A percentile compares a stretch with the other conserved stretches of the same genome.
Evolutionary conservation across 2,329 filamentous ascomycete genomes (phyloP).

Genomic region (Phialemonium atrogriseum): DNA sequence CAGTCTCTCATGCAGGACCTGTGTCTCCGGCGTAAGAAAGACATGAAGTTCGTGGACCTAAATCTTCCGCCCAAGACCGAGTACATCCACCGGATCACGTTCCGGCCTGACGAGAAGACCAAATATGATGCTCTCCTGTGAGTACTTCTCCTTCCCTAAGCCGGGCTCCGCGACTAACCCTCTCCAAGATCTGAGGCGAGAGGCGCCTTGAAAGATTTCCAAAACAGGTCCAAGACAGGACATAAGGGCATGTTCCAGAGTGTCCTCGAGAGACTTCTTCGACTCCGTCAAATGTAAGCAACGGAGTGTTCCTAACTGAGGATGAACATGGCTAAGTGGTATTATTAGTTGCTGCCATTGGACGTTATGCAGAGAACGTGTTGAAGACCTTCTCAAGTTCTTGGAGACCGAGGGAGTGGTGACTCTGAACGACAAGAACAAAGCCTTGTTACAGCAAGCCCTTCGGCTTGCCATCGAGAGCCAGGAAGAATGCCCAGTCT

Average conservation of each 20-base stretch:
- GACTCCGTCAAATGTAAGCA: conserved; percentile 62
- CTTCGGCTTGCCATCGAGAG: conserved; percentile 70
- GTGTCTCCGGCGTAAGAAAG: conserved; percentile 74
- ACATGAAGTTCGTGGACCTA: conserved; percentile 81
- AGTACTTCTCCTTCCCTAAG: conserved; percentile 19
- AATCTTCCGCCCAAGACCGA: conserved; percentile 70
- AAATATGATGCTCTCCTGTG: conserved; percentile 69
- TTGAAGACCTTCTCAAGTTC: conserved; percentile 63
- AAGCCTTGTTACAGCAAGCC: conserved; percentile 62
- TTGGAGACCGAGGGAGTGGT: conserved; percentile 62
- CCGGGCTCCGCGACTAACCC: conserved; percentile 12
- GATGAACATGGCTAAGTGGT: conserved; percentile 8
- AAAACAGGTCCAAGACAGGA: conserved; percentile 31
- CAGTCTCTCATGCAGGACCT: conserved; percentile 74
- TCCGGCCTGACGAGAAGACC: conserved; percentile 63
- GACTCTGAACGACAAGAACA: conserved; percentile 63
- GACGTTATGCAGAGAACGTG: conserved; percentile 67
- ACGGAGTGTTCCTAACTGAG: conserved; percentile 20
- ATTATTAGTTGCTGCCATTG: conserved; percentile 67
- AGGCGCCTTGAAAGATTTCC: conserved; percentile 57
- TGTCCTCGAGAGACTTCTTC: conserved; percentile 72
- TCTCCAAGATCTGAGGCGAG: conserved; percentile 59
- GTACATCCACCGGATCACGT: conserved; percentile 66
- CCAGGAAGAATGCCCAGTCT: conserved; percentile 77
- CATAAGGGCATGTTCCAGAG: conserved; percentile 57